phyloP scores from a whole-genome alignment of 2,329 filamentous ascomycete genomes.

The Fusarium sp. region DNA sequence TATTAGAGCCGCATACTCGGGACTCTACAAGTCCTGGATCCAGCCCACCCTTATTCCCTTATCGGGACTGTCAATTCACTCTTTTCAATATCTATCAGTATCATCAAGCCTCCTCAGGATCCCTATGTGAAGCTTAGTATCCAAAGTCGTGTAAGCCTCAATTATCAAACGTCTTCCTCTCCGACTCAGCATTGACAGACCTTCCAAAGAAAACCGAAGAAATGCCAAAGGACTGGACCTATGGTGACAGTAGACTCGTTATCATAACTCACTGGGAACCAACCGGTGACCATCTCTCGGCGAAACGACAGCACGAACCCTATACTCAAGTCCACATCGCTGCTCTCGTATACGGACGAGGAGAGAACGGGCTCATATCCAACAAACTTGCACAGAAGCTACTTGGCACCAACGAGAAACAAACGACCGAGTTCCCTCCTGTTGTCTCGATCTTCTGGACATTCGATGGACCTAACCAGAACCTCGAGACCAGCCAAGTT shows the following conservation, averaged over 20 bases:
- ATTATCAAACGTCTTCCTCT: too few species aligned
- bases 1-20: background rate
- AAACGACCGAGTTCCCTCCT: background rate
- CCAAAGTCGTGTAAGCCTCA: background rate
- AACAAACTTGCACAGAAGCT: slow-evolving; percentile 5
- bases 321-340: background rate
- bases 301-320: background rate
- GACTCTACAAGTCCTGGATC: slow-evolving; percentile 8
- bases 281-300: background rate
- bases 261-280: slow-evolving; percentile 9
- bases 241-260: background rate
- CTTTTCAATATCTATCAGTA: background rate
- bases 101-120: background rate
- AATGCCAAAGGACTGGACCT: slow-evolving; percentile 7
- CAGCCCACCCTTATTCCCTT: background rate
- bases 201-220: slow-evolving; percentile 4
- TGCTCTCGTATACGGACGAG: slow-evolving; percentile 1
- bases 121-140: background rate
- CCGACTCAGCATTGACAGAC: background rate
- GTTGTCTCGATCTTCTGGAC: slow-evolving; percentile 13
- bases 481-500: slow-evolving; percentile 15
- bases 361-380: slow-evolving; percentile 9
- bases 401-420: background rate
- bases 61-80: background rate
- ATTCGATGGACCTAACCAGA: background rate